phyloP scores from a whole-genome alignment of 306 rosid genomes.

The Ormosia semicastrata region DNA sequence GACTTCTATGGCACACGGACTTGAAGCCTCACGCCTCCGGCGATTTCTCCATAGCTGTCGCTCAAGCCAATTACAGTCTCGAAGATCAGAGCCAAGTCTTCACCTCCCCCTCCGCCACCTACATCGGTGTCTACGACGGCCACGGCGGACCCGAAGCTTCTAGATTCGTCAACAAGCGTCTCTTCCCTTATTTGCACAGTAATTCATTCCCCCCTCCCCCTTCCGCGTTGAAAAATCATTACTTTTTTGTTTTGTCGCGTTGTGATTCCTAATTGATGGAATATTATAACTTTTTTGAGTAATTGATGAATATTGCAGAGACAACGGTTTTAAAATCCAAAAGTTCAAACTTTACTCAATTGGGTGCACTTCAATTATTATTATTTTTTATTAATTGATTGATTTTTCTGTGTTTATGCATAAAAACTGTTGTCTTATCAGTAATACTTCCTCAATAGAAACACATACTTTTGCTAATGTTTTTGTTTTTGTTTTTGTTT shows the following conservation, averaged over 20 bases:
- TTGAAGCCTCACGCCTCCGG: slow-evolving; percentile 87
- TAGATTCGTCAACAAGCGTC: slow-evolving; percentile 73
- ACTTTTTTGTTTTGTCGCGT: not conserved
- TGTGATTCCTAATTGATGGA: not conserved
- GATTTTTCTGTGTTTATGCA: not conserved
- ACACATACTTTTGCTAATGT: not conserved
- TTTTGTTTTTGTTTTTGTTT: too few species aligned
- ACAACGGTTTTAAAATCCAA: not conserved
- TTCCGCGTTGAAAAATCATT: not conserved
- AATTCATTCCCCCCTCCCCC: not conserved
- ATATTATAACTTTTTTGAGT: not conserved
- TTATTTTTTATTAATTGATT: not conserved
- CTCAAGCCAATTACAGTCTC: slow-evolving; percentile 78
- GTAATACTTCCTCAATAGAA: not conserved
- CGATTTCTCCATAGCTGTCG: slow-evolving; percentile 94
- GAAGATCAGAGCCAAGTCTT: slow-evolving; percentile 98
- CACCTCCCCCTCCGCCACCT: slow-evolving; percentile 80
- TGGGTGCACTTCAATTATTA: not conserved
- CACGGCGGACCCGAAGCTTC: slow-evolving; percentile 99
- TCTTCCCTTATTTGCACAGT: slow-evolving; percentile 75
- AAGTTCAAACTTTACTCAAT: not conserved
- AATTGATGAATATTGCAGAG: not conserved
- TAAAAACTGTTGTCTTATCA: not conserved
- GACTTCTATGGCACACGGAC: slow-evolving; percentile 84
- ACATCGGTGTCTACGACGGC: slow-evolving; percentile 89